Conservation (phyloP, 2,329 filamentous ascomycete species). For the Fusarium fujikuroi region DNA sequence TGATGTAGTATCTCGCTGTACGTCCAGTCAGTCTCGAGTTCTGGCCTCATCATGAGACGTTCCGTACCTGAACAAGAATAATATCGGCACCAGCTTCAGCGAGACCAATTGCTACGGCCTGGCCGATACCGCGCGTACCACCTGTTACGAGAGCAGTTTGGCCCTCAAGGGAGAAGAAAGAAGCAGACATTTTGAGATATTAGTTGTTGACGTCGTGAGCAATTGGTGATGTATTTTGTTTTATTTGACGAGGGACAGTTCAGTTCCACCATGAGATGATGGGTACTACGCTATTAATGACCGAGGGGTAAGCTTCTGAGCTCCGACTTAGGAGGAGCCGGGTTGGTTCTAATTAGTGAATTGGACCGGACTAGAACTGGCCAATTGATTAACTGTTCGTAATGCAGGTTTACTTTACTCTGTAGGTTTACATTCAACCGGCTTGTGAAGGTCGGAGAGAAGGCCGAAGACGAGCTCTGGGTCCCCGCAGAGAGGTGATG, state of each 20-base stretch:
- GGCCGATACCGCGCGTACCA: constrained; percentile 67
- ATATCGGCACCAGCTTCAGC: constrained; percentile 69
- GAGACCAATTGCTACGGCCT: constrained; percentile 66
- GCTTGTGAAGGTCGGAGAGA: constrained; percentile 26
- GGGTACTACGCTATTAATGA: constrained; percentile 13
- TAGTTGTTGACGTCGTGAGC: background rate
- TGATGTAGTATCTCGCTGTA: constrained; percentile 55
- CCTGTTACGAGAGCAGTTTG: constrained; percentile 69
- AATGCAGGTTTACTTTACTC: constrained; percentile 5
- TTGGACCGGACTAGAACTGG: background rate
- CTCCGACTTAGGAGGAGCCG: constrained; percentile 3
- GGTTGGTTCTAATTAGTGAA: background rate
- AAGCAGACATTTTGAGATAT: constrained; percentile 47
- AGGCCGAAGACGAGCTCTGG: constrained; percentile 15
- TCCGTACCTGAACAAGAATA: constrained; percentile 62
- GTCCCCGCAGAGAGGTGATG: constrained; percentile 16
- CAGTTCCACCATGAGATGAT: background rate
- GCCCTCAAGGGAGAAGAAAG: constrained; percentile 64
- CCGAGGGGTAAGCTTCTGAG: background rate
- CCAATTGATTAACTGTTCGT: constrained; percentile 2
- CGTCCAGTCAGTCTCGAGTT: constrained; percentile 1
- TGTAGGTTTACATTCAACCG: constrained; percentile 3
- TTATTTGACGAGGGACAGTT: constrained; percentile 16
- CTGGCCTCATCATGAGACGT: constrained; percentile 9
- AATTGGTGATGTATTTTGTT: constrained; percentile 5